These are phyloP conservation scores for Chlamydomonas schloesseri DNA, from an alignment of 139 green algal genomes.

Conservation along the genomic window DNA sequence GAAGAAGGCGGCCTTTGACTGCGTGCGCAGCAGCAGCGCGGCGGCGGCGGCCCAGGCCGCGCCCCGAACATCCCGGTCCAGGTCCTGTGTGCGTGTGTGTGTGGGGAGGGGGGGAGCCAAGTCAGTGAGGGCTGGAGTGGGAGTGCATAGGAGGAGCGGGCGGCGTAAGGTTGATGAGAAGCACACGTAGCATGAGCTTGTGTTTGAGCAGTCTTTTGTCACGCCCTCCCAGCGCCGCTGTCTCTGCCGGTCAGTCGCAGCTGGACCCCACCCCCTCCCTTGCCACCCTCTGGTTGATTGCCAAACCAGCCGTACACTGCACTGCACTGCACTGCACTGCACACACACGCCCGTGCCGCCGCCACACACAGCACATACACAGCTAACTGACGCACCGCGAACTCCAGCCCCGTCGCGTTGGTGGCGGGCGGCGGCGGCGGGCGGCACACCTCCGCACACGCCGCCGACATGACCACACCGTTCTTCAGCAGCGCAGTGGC, in stretches of 20 bases:
- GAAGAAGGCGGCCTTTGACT: constrained; percentile 16
- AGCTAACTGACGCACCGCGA: background rate
- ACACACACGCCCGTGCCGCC: too few relatives aligned
- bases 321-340: too few relatives aligned
- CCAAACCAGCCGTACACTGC: too few relatives aligned
- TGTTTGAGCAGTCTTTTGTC: too few relatives aligned
- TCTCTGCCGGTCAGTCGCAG: too few relatives aligned
- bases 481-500: too few relatives aligned
- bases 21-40: constrained; percentile 17
- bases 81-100: background rate
- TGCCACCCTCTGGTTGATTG: too few relatives aligned
- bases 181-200: too few relatives aligned
- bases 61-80: constrained; percentile 11
- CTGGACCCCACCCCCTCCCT: too few relatives aligned
- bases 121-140: background rate
- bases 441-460: background rate
- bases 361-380: background rate
- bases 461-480: background rate
- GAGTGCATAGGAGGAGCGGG: background rate
- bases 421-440: background rate
- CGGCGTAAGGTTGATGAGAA: too few relatives aligned
- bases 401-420: background rate
- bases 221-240: too few relatives aligned
- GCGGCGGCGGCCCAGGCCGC: constrained; percentile 18
- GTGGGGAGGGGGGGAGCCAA: background rate